phyloP scores from a whole-genome alignment of 1,284 basidiomycete species.

The Apiotrichum domesticum region DNA sequence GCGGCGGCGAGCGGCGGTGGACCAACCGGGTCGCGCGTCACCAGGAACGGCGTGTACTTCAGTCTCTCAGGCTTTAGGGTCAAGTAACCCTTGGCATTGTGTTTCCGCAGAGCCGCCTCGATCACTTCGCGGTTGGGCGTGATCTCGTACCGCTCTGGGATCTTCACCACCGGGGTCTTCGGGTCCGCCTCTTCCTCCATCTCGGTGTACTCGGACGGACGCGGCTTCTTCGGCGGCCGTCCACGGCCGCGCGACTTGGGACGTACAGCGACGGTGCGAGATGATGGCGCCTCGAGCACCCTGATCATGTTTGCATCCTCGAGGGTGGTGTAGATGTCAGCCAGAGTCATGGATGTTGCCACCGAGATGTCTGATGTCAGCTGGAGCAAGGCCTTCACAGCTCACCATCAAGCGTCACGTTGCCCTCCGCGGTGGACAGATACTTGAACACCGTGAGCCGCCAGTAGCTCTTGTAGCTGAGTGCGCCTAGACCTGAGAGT shows the following conservation, averaged over 20 bases:
- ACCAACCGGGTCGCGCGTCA: constrained; percentile 40
- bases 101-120: constrained; percentile 59
- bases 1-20: neutral
- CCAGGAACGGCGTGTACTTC: constrained; percentile 90
- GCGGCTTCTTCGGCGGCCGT: constrained; percentile 14
- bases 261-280: neutral
- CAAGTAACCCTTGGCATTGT: constrained; percentile 76
- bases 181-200: constrained; percentile 6
- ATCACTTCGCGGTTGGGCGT: constrained; percentile 72
- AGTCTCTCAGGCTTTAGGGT: constrained; percentile 75
- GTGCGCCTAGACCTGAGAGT: constrained; percentile 76
- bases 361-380: constrained; percentile 66
- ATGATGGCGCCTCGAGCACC: constrained; percentile 2
- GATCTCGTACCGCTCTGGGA: constrained; percentile 68
- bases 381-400: constrained; percentile 1
- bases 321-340: constrained; percentile 80
- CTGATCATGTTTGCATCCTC: constrained; percentile 69
- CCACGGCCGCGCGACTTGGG: constrained; percentile 4
- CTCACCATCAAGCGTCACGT: constrained; percentile 68
- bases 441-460: constrained; percentile 81
- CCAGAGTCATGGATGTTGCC: constrained; percentile 83
- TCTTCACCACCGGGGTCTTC: constrained; percentile 44
- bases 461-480: constrained; percentile 96
- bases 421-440: constrained; percentile 55
- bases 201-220: neutral